Base-by-base conservation (phyloP, 805 yeast species). In the Candida xyloterini region DNA sequence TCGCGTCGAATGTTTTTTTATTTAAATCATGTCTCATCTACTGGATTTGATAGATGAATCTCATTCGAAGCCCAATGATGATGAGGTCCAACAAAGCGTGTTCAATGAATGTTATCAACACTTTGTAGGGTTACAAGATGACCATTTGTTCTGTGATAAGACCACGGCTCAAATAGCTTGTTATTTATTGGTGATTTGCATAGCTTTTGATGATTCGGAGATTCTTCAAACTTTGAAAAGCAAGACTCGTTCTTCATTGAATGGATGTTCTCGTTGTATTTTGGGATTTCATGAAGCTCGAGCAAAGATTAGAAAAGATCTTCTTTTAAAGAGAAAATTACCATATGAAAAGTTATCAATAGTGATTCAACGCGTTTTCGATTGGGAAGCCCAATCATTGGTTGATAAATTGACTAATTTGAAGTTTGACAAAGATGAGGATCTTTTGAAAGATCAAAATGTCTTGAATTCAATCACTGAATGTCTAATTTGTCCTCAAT, bases 91-190 rank as follows among this genome's bases (percentile, higher is more conserved):
- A 43, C 65, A 60, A 31, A 39, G 50, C 8, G 65, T 69, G 3
- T 55, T 76, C 25, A 68, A 68, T 31, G 68, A 65, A 21, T 56
- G 74, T 30, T 57, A 71, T 46, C 44, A 39, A 23, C 49, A 43
- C 30, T 47, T 48, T 25, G 35, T 32, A 8, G 25, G 35, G 14
- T 38, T 52, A 15, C 28, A 23, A 15, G 24, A 51, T 42, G 27
- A 85, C 11, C 53, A 82, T 47, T 60, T 76, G 50, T 83, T 79
- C 55, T 81, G 89, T 58, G 74, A 79, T 51, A 63, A 57, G 22
- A 62, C 74, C 43, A 64, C 62, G 29, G 73, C 76, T 2, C 66
- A 78, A 15, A 66, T 82, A 8, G 67, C 72, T 10, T 80, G 80
- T 52, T 63, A 73, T 8, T 57, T 82, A 38, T 74, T 83, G 24